These are phyloP conservation scores for Fraxinus platypoda DNA, from an alignment of 305 asterid species.

Conservation along the genomic window DNA sequence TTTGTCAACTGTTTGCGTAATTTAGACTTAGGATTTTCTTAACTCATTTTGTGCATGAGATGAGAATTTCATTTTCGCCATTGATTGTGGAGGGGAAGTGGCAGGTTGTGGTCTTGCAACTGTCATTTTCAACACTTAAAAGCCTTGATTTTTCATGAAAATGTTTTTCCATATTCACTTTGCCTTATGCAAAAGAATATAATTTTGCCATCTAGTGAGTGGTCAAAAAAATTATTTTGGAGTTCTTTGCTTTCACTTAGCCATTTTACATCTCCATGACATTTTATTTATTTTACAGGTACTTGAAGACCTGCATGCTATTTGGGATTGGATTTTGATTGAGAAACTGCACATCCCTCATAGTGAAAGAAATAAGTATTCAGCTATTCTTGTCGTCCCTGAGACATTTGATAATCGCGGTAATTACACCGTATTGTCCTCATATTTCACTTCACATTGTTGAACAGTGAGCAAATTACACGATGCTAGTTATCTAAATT, in stretches of 20 bases:
- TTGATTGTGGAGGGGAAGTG: constrained; percentile 12
- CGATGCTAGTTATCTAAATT: neutral
- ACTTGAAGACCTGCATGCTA: constrained; percentile 80
- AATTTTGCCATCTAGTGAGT: constrained; percentile 10
- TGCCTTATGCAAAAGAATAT: neutral
- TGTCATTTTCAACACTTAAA: constrained; percentile 8
- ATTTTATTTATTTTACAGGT: constrained; percentile 44
- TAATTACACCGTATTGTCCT: constrained; percentile 31
- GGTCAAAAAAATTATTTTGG: neutral
- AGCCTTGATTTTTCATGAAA: constrained; percentile 11
- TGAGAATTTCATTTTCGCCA: constrained; percentile 1
- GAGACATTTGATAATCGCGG: constrained; percentile 95
- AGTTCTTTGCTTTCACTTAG: neutral
- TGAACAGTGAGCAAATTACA: neutral
- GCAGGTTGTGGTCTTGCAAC: constrained; percentile 4
- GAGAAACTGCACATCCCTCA: constrained; percentile 71
- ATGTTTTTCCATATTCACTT: constrained; percentile 11
- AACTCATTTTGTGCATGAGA: constrained; percentile 10
- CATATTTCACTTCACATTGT: constrained; percentile 13
- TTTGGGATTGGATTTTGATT: constrained; percentile 90
- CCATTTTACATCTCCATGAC: neutral
- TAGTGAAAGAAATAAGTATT: constrained; percentile 64
- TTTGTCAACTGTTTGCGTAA: constrained; percentile 3
- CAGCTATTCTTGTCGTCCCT: constrained; percentile 85
- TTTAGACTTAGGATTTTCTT: constrained; percentile 12